Evolutionary conservation across 768 basidiomycete genomes (phyloP).

Genomic region (Leccinum disarticulatum): DNA sequence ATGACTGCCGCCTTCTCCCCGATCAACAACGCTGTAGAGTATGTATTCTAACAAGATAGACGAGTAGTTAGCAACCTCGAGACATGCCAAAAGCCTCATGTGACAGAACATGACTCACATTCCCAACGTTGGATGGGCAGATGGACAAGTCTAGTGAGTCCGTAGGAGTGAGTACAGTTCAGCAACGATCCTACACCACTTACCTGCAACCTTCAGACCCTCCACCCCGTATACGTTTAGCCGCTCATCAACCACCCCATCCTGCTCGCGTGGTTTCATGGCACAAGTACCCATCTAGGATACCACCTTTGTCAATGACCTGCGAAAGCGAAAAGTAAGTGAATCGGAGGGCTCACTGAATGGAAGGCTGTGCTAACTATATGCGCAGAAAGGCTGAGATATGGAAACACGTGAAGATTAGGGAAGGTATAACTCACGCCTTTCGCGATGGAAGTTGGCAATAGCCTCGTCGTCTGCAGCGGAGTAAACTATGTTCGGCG

Average conservation of each 20-base stretch:
- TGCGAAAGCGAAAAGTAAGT: not conserved
- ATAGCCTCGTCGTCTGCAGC: not conserved
- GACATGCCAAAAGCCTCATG: too few relatives aligned
- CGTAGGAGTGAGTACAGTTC: not conserved
- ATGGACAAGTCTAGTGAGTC: slow-evolving; percentile 37
- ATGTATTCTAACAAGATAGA: slow-evolving; percentile 35
- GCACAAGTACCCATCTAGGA: slow-evolving; percentile 33
- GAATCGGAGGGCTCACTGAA: not conserved
- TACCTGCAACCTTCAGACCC: slow-evolving; percentile 16
- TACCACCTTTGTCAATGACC: not conserved
- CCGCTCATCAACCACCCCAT: slow-evolving; percentile 12
- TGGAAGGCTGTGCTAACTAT: not conserved
- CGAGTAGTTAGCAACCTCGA: not conserved
- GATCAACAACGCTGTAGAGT: slow-evolving; percentile 43
- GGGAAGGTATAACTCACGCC: not conserved
- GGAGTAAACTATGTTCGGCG: not conserved
- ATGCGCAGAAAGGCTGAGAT: not conserved
- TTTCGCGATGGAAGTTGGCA: not conserved
- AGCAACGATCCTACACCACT: not conserved
- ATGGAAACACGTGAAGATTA: too few relatives aligned
- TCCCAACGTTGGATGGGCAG: slow-evolving; percentile 27
- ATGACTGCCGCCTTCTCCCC: slow-evolving; percentile 64
- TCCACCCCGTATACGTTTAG: slow-evolving; percentile 16
- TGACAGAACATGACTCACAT: slow-evolving; percentile 6
- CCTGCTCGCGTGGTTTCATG: slow-evolving; percentile 45